Evolutionary conservation across 2,329 filamentous ascomycete species (phyloP).

Genomic region (Albifimbria verrucaria): DNA sequence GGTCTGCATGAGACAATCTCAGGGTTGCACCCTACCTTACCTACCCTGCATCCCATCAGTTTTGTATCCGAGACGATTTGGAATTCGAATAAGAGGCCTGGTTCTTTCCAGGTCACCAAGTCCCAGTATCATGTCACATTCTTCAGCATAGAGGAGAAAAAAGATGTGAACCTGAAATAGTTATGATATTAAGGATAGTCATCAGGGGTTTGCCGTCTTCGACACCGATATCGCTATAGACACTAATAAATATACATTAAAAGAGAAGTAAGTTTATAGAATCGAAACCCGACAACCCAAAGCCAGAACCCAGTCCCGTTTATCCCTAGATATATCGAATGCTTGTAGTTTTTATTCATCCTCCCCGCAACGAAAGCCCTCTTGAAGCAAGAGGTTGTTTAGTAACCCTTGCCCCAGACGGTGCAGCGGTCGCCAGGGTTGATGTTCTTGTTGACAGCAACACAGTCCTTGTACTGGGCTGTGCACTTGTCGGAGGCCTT

Average conservation of each 20-base stretch:
- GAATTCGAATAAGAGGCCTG: too few species aligned
- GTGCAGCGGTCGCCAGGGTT: conserved; percentile 36
- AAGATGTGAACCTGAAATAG: not conserved
- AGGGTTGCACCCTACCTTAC: too few species aligned
- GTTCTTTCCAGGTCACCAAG: too few species aligned
- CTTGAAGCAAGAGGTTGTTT: conserved; percentile 1
- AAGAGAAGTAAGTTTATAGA: not conserved
- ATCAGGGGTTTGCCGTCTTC: not conserved
- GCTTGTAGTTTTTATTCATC: too few species aligned
- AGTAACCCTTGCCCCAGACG: conserved; percentile 27
- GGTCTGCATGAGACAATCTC: too few species aligned
- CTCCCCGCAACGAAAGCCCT: too few species aligned
- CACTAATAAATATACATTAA: conserved; percentile 7
- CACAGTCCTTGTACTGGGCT: conserved; percentile 47
- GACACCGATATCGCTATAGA: conserved; percentile 5
- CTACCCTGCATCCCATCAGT: too few species aligned
- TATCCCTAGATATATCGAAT: too few species aligned
- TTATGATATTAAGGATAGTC: not conserved
- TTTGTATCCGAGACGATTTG: too few species aligned
- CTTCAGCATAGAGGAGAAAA: not conserved
- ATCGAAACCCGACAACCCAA: not conserved
- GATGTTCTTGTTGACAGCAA: conserved; percentile 37
- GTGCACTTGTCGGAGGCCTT: conserved; percentile 40
- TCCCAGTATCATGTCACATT: not conserved
- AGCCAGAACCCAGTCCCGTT: not conserved